These are phyloP conservation scores for Dioscorea alata DNA, from an alignment of 106 monocot species.

Conservation along the genomic window DNA sequence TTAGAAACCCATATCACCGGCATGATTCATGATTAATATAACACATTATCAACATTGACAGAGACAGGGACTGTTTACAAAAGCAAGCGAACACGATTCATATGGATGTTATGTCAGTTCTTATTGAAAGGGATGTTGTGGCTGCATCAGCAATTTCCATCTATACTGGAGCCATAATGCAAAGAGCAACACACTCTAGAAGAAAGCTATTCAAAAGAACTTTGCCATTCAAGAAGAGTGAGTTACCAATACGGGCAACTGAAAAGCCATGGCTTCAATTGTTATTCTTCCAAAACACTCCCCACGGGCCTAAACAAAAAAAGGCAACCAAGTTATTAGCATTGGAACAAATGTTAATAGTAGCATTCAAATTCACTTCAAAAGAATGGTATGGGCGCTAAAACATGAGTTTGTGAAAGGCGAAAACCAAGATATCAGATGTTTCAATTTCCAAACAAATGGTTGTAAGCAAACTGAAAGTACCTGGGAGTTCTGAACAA, in stretches of 20 bases:
- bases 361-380: neutral
- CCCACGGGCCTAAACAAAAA: constrained; percentile 61
- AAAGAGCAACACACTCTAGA: neutral
- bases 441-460: neutral
- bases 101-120: no score
- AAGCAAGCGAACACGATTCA: no score
- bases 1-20: no score
- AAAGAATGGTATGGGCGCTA: neutral
- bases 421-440: neutral
- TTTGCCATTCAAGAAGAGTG: neutral
- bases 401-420: neutral
- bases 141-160: no score
- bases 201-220: neutral
- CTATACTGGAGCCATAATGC: no score
- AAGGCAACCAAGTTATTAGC: no score
- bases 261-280: constrained; percentile 99
- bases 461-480: neutral
- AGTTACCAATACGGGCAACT: constrained; percentile 91
- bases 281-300: constrained; percentile 99
- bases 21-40: no score
- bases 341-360: neutral
- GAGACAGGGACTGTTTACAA: no score
- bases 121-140: no score
- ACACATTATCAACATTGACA: no score
- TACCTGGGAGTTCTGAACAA: constrained; percentile 99